A percentile compares a stretch with the other conserved stretches of the same genome.
phyloP scores from a whole-genome alignment of 108 stramenopile genomes.

The Fistulifera pelliculosa region DNA sequence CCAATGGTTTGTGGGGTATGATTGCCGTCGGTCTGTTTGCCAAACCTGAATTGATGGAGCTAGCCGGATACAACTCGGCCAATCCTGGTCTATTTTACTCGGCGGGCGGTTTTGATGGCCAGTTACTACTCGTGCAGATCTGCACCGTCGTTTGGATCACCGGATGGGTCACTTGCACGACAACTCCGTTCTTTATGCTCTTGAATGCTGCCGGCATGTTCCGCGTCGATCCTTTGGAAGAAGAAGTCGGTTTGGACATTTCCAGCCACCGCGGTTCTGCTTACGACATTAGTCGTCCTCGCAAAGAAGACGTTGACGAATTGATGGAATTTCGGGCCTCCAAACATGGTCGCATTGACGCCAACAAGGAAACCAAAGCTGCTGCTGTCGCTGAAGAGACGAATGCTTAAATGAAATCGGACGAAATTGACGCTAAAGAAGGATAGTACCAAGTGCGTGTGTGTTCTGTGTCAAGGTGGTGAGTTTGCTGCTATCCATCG shows the following conservation, averaged over 20 bases:
- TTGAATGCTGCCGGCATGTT: constrained; percentile 62
- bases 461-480: too few relatives aligned
- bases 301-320: constrained; percentile 51
- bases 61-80: constrained; percentile 24
- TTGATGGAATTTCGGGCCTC: constrained; percentile 56
- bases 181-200: constrained; percentile 72
- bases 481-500: too few relatives aligned
- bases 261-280: constrained; percentile 66
- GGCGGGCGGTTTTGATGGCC: constrained; percentile 30
- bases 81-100: constrained; percentile 60
- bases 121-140: constrained; percentile 63
- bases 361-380: constrained; percentile 35
- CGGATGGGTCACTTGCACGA: constrained; percentile 65
- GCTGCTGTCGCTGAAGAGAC: constrained; percentile 12
- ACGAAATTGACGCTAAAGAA: too few relatives aligned
- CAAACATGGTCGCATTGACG: constrained; percentile 45
- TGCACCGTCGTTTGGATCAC: constrained; percentile 56
- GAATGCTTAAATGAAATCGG: background rate
- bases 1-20: constrained; percentile 75
- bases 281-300: constrained; percentile 43
- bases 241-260: constrained; percentile 77
- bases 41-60: constrained; percentile 24
- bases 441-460: too few relatives aligned
- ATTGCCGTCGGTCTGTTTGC: constrained; percentile 68
- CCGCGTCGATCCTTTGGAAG: constrained; percentile 76